Evolutionary conservation across 1,284 basidiomycete genomes (phyloP), one percentile per base, ranked within the genome.

Genomic region (Vanrija humicola): DNA sequence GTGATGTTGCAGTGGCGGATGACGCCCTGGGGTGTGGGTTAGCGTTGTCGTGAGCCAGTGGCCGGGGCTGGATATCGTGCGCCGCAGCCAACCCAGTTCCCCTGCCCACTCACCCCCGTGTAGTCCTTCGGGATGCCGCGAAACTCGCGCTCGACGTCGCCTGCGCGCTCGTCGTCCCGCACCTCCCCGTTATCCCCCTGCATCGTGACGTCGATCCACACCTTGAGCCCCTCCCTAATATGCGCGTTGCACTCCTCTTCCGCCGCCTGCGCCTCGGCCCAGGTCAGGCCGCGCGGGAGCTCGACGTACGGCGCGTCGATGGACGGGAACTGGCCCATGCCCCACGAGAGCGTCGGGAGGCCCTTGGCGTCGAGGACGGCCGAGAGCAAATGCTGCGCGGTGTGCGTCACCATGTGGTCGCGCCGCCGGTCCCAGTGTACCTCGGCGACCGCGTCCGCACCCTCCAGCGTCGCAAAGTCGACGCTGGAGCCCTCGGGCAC

Each of bases 391-490:
- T 91, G 89, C 69, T 91, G 89, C 0, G 84, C 85, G 0, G 88
- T 90, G 69, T 90, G 88, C 80, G 89, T 84, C 10, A 85, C 82
- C 85, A 88, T 89, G 78, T 90, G 89, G 69, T 94, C 90, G 54
- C 85, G 80, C 61, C 90, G 80, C 59, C 88, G 78, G 53, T 83
- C 82, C 77, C 82, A 86, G 38, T 87, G 89, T 16, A 81, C 78
- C 18, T 84, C 74, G 46, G 86, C 82, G 23, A 74, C 78, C 6
- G 89, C 85, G 52, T 79, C 72, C 0, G 76, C 68, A 2, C 87
- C 87, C 15, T 48, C 52, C 5, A 62, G 52, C 3, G 46, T 7
- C 71, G 62, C 61, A 23, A 84, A 80, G 8, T 75, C 69, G 42
- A 80, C 78, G 10, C 72, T n/a, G 0, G 43, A 18, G 15, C 42